Evolutionary conservation across 306 rosid species (phyloP).

Genomic region (Sesbania bispinosa): DNA sequence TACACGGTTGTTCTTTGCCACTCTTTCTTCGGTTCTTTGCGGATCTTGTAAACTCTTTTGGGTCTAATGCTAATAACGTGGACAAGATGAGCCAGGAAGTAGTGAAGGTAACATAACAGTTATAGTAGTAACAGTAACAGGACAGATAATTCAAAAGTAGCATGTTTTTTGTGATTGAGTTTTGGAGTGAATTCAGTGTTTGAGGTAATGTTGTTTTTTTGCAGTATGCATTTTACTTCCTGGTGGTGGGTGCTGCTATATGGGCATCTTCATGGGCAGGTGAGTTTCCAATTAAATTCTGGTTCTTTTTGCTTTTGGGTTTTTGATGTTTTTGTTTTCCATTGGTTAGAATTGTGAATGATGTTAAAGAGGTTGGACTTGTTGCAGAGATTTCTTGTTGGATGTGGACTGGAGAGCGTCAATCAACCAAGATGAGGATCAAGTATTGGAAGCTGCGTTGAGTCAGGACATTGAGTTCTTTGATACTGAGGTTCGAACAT

Average conservation of each 20-base stretch:
- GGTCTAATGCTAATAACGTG: constrained; percentile 73
- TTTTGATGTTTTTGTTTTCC: background rate
- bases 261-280: constrained; percentile 99
- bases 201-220: constrained; percentile 18
- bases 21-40: constrained; percentile 93
- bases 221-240: constrained; percentile 96
- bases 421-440: constrained; percentile 94
- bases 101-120: constrained; percentile 51
- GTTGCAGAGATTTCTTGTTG: constrained; percentile 94
- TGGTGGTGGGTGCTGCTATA: constrained; percentile 96
- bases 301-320: background rate
- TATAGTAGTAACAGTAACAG: no score
- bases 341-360: background rate
- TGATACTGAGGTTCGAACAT: constrained; percentile 89
- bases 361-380: constrained; percentile 17
- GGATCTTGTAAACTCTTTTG: constrained; percentile 96
- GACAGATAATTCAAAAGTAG: background rate
- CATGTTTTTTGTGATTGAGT: background rate
- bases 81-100: constrained; percentile 93
- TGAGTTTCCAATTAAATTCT: constrained; percentile 21
- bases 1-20: constrained; percentile 93
- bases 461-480: constrained; percentile 88
- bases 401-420: constrained; percentile 99
- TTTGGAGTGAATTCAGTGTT: background rate
- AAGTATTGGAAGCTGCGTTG: constrained; percentile 88